These are phyloP conservation scores for Noccaea bulbosa DNA, from an alignment of 345 rosid genomes.

Conservation along the genomic window DNA sequence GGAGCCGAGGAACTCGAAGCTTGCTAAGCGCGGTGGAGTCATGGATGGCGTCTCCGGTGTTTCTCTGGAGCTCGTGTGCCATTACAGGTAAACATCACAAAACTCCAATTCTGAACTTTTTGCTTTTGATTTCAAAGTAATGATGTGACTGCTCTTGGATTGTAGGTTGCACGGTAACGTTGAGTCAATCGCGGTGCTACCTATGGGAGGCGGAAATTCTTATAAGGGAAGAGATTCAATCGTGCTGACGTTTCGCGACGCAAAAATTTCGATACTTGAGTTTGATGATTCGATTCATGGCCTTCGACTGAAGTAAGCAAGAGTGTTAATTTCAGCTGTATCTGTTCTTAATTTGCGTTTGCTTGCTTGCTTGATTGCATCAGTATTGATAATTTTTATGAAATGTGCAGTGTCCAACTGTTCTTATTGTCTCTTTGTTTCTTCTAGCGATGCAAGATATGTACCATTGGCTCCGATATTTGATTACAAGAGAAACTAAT, in stretches of 20 bases:
- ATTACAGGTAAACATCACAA: constrained; percentile 56
- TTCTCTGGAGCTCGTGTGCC: constrained; percentile 92
- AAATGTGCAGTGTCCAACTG: no score
- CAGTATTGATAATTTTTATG: neutral
- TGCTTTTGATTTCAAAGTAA: neutral
- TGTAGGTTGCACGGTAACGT: constrained; percentile 89
- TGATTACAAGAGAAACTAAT: constrained; percentile 11
- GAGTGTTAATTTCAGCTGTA: constrained; percentile 12
- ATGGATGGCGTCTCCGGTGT: constrained; percentile 82
- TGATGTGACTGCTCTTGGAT: constrained; percentile 20
- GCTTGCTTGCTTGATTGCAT: constrained; percentile 7
- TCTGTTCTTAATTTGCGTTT: constrained; percentile 6
- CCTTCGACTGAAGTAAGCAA: constrained; percentile 78
- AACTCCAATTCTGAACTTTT: constrained; percentile 6
- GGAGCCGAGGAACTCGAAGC: constrained; percentile 52
- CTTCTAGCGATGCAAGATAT: constrained; percentile 8
- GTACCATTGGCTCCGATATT: neutral
- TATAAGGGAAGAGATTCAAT: constrained; percentile 82
- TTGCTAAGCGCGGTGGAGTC: constrained; percentile 68
- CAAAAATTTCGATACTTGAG: constrained; percentile 83
- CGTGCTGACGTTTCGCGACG: constrained; percentile 74
- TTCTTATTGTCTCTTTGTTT: neutral
- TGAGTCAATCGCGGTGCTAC: constrained; percentile 77
- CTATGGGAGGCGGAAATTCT: constrained; percentile 65
- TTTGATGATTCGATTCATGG: constrained; percentile 91